Evolutionary conservation across 1,284 basidiomycete species (phyloP).

Genomic region (Porogramme epimiltina): DNA sequence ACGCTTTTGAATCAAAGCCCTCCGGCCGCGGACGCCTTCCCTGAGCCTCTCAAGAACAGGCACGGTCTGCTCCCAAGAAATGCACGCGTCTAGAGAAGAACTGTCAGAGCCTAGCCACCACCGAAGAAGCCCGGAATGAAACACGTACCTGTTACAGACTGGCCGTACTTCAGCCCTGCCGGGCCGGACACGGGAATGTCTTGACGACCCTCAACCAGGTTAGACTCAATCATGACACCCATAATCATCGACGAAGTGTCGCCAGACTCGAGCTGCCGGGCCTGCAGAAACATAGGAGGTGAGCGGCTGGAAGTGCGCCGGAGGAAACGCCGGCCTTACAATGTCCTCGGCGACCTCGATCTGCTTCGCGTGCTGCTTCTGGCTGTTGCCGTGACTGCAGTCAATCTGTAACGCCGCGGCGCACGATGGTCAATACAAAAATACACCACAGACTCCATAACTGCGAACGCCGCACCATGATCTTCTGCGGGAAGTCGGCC

Average conservation of each 20-base stretch:
- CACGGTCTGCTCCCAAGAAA: conserved; percentile 88
- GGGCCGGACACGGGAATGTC: conserved; percentile 82
- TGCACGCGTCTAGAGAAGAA: conserved; percentile 69
- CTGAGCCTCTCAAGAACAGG: conserved; percentile 80
- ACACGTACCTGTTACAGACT: conserved; percentile 67
- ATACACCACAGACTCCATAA: neutral
- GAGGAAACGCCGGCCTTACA: conserved; percentile 45
- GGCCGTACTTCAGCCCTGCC: conserved; percentile 81
- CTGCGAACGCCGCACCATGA: conserved; percentile 69
- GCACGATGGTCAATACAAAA: neutral
- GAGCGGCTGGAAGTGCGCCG: neutral
- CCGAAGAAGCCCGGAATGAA: neutral
- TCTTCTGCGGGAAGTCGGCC: conserved; percentile 76
- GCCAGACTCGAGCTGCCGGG: conserved; percentile 67
- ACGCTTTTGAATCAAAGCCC: conserved; percentile 48
- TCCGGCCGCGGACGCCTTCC: conserved; percentile 77
- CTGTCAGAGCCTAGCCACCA: conserved; percentile 2
- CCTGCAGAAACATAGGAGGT: conserved; percentile 42
- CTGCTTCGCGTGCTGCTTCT: conserved; percentile 86
- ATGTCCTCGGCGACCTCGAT: conserved; percentile 85
- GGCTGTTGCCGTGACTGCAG: conserved; percentile 94
- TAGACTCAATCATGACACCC: conserved; percentile 98
- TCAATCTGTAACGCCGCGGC: conserved; percentile 62
- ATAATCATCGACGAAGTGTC: conserved; percentile 82
- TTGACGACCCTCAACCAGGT: conserved; percentile 89